phyloP scores from a whole-genome alignment of 2,329 filamentous ascomycete species.

The Beauveria sp. region DNA sequence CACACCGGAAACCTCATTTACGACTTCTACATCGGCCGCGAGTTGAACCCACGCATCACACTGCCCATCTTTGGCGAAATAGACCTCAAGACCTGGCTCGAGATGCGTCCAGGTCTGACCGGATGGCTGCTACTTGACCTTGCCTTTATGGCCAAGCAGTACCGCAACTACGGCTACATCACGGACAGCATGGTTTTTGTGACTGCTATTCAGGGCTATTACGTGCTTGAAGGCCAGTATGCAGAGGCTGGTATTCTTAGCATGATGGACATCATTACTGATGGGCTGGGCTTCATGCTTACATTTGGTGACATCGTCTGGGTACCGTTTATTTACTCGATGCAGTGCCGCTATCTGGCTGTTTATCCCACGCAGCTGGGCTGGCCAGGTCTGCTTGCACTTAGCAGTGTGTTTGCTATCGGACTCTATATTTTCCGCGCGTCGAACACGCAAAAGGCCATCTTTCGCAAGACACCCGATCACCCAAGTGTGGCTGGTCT shows the following conservation, averaged over 20 bases:
- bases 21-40: conserved; percentile 93
- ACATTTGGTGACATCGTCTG: conserved; percentile 83
- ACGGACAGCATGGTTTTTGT: conserved; percentile 79
- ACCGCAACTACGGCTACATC: conserved; percentile 69
- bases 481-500: conserved; percentile 70
- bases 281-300: conserved; percentile 91
- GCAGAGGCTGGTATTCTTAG: conserved; percentile 81
- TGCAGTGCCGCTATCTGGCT: conserved; percentile 75
- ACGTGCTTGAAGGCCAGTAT: conserved; percentile 73
- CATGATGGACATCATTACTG: conserved; percentile 84
- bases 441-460: conserved; percentile 85
- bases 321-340: conserved; percentile 81
- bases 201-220: conserved; percentile 66
- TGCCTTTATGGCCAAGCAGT: conserved; percentile 78
- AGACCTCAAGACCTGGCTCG: conserved; percentile 82
- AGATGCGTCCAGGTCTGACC: conserved; percentile 78
- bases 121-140: conserved; percentile 79
- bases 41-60: conserved; percentile 77
- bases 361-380: conserved; percentile 72
- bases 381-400: conserved; percentile 49
- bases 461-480: conserved; percentile 78
- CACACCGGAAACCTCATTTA: conserved; percentile 76
- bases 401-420: conserved; percentile 55
- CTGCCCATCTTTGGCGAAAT: conserved; percentile 73
- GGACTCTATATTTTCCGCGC: conserved; percentile 84